These are phyloP conservation scores for Boletus insuetus DNA, from an alignment of 768 basidiomycete genomes.

Conservation along the genomic window DNA sequence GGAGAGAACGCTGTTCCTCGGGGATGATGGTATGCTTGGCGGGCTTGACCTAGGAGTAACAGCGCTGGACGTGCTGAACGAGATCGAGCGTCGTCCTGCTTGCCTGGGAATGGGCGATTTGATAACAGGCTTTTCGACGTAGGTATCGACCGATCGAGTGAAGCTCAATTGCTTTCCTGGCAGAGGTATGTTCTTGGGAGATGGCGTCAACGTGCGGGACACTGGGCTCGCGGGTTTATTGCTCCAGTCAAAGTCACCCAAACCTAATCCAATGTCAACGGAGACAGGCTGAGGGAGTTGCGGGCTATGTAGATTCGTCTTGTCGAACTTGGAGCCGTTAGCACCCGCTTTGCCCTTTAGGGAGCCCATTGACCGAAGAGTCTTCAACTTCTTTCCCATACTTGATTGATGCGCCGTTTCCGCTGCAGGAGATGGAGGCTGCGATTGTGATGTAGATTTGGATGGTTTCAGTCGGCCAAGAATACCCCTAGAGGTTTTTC, in stretches of 20 bases:
- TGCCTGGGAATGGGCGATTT: conserved; percentile 42
- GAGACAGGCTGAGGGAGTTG: conserved; percentile 51
- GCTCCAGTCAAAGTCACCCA: conserved; percentile 56
- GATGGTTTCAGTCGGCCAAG: conserved; percentile 55
- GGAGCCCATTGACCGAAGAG: conserved; percentile 78
- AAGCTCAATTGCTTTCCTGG: conserved; percentile 12
- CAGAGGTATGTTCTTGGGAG: conserved; percentile 14
- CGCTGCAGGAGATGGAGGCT: conserved; percentile 43
- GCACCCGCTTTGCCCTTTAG: conserved; percentile 51
- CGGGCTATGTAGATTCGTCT: conserved; percentile 46
- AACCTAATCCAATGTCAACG: conserved; percentile 55
- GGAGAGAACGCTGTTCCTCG: conserved; percentile 44
- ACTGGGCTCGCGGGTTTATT: conserved; percentile 20
- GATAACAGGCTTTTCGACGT: conserved; percentile 36
- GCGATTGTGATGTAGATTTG: conserved; percentile 42
- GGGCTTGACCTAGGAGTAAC: conserved; percentile 39
- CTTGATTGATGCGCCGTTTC: conserved; percentile 34
- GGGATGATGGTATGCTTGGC: conserved; percentile 51
- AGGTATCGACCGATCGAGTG: conserved; percentile 23
- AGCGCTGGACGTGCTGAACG: conserved; percentile 43
- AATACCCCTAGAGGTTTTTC: conserved; percentile 68
- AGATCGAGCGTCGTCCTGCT: conserved; percentile 68
- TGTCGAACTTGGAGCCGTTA: conserved; percentile 29
- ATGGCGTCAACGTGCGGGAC: conserved; percentile 17
- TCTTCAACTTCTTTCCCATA: conserved; percentile 60